A percentile compares a stretch with the other conserved stretches of the same genome.
These are phyloP conservation scores for Suillus tomentosus DNA, from an alignment of 768 basidiomycete genomes.

Conservation along the genomic window DNA sequence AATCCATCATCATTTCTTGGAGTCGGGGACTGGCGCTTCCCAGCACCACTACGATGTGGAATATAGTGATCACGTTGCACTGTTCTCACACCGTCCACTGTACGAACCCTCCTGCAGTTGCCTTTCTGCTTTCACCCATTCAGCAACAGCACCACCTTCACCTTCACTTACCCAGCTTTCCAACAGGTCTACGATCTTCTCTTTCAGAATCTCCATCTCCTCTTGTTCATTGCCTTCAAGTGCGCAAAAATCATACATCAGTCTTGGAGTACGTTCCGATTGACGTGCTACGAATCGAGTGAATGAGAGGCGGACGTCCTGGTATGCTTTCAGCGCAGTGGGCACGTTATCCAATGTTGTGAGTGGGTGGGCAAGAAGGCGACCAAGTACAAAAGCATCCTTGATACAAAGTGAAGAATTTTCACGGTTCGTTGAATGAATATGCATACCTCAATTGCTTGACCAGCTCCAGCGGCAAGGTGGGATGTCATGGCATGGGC, in stretches of 20 bases:
- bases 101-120: neutral
- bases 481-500: constrained; percentile 54
- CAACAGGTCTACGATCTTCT: constrained; percentile 17
- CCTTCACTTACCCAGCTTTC: neutral
- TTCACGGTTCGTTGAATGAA: neutral
- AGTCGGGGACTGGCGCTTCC: too few species aligned
- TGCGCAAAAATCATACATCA: constrained; percentile 19
- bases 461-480: constrained; percentile 61
- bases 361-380: constrained; percentile 26
- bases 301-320: constrained; percentile 22
- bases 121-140: neutral
- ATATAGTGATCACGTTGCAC: neutral
- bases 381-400: constrained; percentile 27
- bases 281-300: constrained; percentile 14
- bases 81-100: neutral
- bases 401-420: constrained; percentile 4
- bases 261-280: constrained; percentile 14
- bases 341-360: neutral
- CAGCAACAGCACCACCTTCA: neutral
- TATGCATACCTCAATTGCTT: constrained; percentile 51
- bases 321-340: constrained; percentile 3
- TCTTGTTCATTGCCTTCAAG: constrained; percentile 9
- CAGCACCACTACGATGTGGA: neutral
- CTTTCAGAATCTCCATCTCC: constrained; percentile 16
- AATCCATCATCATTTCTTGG: too few species aligned